These are phyloP conservation scores for Penicillium robsamsonii DNA, from an alignment of 495 filamentous ascomycete species.

Conservation along the genomic window DNA sequence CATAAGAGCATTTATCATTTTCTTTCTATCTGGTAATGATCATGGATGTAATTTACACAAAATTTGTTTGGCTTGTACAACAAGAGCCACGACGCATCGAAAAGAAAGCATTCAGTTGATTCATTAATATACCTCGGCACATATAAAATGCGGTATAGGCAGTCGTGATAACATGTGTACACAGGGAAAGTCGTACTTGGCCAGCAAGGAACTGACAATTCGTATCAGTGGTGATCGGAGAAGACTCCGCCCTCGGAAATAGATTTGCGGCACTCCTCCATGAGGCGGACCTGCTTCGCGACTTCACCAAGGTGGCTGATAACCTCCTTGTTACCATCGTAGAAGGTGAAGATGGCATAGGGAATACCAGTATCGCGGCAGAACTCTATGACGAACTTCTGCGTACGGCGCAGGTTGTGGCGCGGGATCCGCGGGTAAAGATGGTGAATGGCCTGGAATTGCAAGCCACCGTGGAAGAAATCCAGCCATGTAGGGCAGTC, in stretches of 20 bases:
- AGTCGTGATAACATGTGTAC: conserved; percentile 6
- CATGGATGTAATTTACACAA: conserved; percentile 11
- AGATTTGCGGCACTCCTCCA: conserved; percentile 80
- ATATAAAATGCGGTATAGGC: not conserved
- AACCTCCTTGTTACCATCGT: conserved; percentile 86
- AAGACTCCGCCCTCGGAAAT: conserved; percentile 45
- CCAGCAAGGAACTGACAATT: conserved; percentile 9
- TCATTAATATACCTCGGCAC: conserved; percentile 16
- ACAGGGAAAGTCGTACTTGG: conserved; percentile 11
- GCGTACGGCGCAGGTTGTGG: conserved; percentile 83
- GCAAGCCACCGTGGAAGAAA: conserved; percentile 92
- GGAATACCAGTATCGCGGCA: conserved; percentile 89
- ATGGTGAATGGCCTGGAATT: conserved; percentile 97
- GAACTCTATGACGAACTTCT: conserved; percentile 82
- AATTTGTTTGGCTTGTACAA: not conserved
- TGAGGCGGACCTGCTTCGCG: conserved; percentile 77
- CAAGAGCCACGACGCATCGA: not conserved
- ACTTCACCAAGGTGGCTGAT: conserved; percentile 83
- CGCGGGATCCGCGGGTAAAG: conserved; percentile 91
- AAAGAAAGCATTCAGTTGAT: conserved; percentile 13
- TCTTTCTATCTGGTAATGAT: conserved; percentile 11
- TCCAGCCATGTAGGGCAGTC: conserved; percentile 95
- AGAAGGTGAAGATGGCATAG: conserved; percentile 91
- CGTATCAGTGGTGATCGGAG: conserved; percentile 31
- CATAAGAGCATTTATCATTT: not conserved